Evolutionary conservation across 345 rosid genomes (phyloP), one percentile per base, ranked within the genome.

Genomic region (Hibiscus mutabilis): DNA sequence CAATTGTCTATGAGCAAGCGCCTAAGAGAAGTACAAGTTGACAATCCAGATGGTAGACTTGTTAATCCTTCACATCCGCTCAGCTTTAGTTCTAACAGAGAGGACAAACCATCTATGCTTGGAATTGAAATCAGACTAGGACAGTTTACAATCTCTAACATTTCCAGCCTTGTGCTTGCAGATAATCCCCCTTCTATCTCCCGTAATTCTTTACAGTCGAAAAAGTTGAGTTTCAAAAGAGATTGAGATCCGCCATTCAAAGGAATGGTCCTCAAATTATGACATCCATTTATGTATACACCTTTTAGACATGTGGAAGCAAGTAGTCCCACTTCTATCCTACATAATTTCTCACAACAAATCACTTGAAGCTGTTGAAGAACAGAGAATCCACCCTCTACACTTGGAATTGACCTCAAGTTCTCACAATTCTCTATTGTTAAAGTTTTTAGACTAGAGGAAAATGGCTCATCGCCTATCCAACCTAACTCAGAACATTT

Each of bases 201-300:
- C 47, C 16, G 3, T 63, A 53, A 37, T 2, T 31, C 52, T n/a
- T 35, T 1, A 55, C 40, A 53, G n/a, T 5, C 2, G 0, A 0
- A 0, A 0, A 2, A 69, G 19, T 21, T 7, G 35, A 62, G 47
- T 1, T 4, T 33, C 66, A 18, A 8, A 33, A 61, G 66, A 33
- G 24, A 61, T 7, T n/a, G 15, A 61, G 14, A n/a, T 33, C 15
- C 24, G 1, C 6, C 14, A 2, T 15, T 8, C 0, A 61, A 8
- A 16, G 46, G 75, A n/a, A 11, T 68, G 52, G 52, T 13, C 5
- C 3, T 14, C 52, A 46, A 46, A 2, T 46, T 46, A 75, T 3
- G 68, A 62, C 75, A 46, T 3, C 75, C 79, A 0, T 35, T 7
- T 74, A 79, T 79, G 2, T 79, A 75, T 10, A 79, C 72, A 0